Conservation (phyloP, 148 eudicot genomes). For the Chenopodium quinoa region DNA sequence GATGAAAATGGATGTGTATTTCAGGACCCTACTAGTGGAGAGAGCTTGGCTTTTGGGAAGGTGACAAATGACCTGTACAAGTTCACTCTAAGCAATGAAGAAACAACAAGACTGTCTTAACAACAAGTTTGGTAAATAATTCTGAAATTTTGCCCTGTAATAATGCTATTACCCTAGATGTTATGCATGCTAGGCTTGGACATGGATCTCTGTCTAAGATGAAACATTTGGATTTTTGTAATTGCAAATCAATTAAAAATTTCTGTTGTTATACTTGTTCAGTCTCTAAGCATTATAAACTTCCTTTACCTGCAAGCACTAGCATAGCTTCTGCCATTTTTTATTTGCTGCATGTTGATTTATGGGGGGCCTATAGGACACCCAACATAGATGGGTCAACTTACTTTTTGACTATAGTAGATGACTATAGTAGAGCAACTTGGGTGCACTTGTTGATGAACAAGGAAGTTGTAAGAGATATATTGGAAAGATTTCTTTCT, state of each 20-base stretch:
- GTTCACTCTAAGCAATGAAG: background rate
- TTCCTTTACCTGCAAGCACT: too few relatives aligned
- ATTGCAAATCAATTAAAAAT: background rate
- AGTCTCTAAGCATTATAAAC: too few relatives aligned
- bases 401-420: too few relatives aligned
- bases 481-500: too few relatives aligned
- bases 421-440: too few relatives aligned
- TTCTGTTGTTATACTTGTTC: background rate
- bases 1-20: background rate
- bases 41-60: background rate
- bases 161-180: background rate
- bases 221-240: background rate
- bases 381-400: too few relatives aligned
- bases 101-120: background rate
- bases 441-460: too few relatives aligned
- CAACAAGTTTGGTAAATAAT: background rate
- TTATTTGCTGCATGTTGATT: too few relatives aligned
- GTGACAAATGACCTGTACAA: background rate
- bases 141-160: background rate
- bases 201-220: background rate
- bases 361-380: too few relatives aligned
- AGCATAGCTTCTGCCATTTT: too few relatives aligned
- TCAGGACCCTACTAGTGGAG: background rate
- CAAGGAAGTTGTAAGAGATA: too few relatives aligned
- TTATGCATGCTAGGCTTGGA: background rate